These are phyloP conservation scores for Argentina anserina DNA, from an alignment of 306 rosid species.

Conservation along the genomic window DNA sequence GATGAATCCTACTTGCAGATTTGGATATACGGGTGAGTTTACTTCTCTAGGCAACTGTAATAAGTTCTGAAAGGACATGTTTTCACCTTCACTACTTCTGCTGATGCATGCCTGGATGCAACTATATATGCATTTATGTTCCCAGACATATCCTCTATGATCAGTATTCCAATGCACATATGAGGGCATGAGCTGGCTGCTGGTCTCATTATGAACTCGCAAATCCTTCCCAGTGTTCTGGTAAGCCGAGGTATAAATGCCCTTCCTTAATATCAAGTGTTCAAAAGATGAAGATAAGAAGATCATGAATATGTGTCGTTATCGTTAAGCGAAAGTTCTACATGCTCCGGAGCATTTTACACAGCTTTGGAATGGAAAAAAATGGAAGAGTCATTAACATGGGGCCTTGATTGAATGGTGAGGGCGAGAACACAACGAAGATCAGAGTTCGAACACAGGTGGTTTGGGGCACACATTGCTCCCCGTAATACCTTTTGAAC, in stretches of 20 bases:
- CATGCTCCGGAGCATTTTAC: not conserved
- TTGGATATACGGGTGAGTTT: constrained; percentile 28
- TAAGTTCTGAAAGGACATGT: constrained; percentile 38
- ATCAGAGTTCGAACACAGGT: constrained; percentile 13
- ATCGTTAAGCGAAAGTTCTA: not conserved
- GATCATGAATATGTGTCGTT: not conserved
- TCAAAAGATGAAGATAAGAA: not conserved
- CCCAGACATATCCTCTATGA: not conserved
- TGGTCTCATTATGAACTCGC: constrained; percentile 8
- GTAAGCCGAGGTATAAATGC: not conserved
- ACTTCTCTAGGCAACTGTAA: constrained; percentile 24
- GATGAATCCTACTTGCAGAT: not conserved
- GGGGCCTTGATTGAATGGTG: constrained; percentile 26
- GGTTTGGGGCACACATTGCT: constrained; percentile 29
- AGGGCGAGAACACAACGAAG: constrained; percentile 36
- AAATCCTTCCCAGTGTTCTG: not conserved
- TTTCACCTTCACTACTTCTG: not conserved
- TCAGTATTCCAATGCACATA: constrained; percentile 7
- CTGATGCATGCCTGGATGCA: no score
- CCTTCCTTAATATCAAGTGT: not conserved
- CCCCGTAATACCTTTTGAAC: constrained; percentile 25
- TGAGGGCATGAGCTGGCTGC: constrained; percentile 3
- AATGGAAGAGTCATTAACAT: constrained; percentile 27
- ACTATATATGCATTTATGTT: not conserved
- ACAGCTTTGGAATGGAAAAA: constrained; percentile 2